A percentile compares a stretch with the other conserved stretches of the same genome.
Evolutionary conservation across 768 basidiomycete genomes (phyloP).

Genomic region (Cystobasidium onofrii): DNA sequence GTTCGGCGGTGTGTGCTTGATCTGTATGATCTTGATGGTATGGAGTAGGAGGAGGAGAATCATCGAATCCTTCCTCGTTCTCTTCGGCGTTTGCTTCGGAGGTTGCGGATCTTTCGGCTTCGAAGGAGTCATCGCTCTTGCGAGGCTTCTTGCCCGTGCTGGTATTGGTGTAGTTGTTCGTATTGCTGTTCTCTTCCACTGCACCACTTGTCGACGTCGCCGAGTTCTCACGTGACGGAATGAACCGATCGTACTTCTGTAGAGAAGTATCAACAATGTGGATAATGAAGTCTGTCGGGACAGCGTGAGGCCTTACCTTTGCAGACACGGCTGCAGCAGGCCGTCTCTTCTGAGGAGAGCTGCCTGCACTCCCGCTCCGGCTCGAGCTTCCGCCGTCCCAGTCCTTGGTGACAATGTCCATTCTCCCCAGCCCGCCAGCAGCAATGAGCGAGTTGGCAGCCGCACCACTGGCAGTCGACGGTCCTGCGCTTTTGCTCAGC

Average conservation of each 20-base stretch:
- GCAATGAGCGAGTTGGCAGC: neutral
- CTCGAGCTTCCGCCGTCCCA: constrained; percentile 9
- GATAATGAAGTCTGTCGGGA: neutral
- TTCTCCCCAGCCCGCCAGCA: constrained; percentile 31
- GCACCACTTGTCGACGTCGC: neutral
- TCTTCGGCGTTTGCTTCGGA: neutral
- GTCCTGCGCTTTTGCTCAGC: constrained; percentile 15
- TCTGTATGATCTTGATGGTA: constrained; percentile 28
- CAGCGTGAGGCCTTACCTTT: neutral
- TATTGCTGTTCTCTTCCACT: constrained; percentile 9
- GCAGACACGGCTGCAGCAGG: neutral
- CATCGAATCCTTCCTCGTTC: constrained; percentile 7
- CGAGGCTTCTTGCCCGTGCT: neutral
- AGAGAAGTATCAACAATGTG: neutral
- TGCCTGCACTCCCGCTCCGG: constrained; percentile 6
- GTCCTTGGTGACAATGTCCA: constrained; percentile 28
- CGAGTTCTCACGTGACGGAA: constrained; percentile 33
- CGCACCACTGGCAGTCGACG: constrained; percentile 1
- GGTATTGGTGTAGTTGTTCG: neutral
- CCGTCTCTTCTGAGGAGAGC: constrained; percentile 31
- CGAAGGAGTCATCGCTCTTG: constrained; percentile 25
- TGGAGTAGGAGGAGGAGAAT: constrained; percentile 10
- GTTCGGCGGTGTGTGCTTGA: constrained; percentile 40
- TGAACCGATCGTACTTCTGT: constrained; percentile 32
- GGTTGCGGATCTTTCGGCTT: neutral